Conservation (phyloP, 805 yeast genomes). For the Candida hungchunana region DNA sequence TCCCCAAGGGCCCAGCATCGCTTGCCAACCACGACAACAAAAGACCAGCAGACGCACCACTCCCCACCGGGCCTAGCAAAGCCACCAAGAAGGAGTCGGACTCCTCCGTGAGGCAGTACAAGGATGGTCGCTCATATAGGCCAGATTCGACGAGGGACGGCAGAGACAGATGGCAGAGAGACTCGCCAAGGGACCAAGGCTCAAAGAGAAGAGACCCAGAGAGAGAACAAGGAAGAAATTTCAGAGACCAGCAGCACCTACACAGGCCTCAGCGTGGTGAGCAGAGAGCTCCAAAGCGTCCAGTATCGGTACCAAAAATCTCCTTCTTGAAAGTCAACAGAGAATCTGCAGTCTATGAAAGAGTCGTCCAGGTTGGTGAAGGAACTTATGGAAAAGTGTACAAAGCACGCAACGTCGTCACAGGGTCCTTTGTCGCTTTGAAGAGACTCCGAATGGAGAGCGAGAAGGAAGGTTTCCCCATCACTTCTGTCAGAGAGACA, state of each 20-base stretch:
- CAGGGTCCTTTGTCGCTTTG: conserved; percentile 76
- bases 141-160: conserved; percentile 1
- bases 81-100: background rate
- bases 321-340: conserved; percentile 23
- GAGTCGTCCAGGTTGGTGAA: conserved; percentile 92
- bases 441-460: conserved; percentile 79
- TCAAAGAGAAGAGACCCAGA: background rate
- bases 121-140: conserved; percentile 11
- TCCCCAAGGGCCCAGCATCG: conserved; percentile 10
- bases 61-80: conserved; percentile 11
- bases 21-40: background rate
- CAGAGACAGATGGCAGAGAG: conserved; percentile 2
- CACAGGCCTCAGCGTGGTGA: conserved; percentile 3
- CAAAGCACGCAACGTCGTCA: conserved; percentile 70
- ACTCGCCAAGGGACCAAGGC: background rate
- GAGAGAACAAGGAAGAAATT: conserved; percentile 1
- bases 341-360: conserved; percentile 44
- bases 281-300: background rate
- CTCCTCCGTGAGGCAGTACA: conserved; percentile 1
- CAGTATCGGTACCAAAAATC: conserved; percentile 3
- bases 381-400: conserved; percentile 97
- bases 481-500: conserved; percentile 91
- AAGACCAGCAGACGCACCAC: conserved; percentile 6
- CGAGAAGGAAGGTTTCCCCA: conserved; percentile 94
- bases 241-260: conserved; percentile 2